Percentiles rank a stretch among this genome's conserved stretches.
Conservation (phyloP, 208 protist genomes). For the Angomonas ambiguus region DNA sequence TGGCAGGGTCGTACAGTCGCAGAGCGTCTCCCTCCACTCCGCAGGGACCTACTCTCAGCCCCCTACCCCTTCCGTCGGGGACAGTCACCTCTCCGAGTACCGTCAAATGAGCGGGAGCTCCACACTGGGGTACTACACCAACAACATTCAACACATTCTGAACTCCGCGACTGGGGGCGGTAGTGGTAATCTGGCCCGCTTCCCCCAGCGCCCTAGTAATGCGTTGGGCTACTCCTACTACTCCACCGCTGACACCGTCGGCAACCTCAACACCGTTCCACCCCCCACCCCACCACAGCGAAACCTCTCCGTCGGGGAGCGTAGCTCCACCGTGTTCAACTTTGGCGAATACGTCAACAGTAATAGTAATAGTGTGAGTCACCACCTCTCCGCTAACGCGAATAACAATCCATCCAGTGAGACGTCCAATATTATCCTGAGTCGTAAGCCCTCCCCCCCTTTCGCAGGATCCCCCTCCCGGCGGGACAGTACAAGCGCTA, state of each 20-base stretch:
- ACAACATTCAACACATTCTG: not conserved
- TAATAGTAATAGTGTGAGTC: not conserved
- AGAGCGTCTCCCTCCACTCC: not conserved
- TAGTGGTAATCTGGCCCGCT: not conserved
- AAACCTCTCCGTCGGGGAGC: not conserved
- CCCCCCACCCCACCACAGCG: not conserved
- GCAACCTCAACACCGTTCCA: not conserved
- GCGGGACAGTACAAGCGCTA: not conserved
- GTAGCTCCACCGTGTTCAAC: not conserved
- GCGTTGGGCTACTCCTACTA: not conserved
- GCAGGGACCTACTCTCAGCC: not conserved
- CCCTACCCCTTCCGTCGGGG: not conserved
- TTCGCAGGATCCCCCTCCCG: not conserved
- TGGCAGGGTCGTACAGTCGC: conserved; percentile 2
- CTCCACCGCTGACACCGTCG: not conserved
- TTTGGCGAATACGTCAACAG: conserved; percentile 1
- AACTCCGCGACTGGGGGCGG: not conserved
- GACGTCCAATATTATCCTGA: not conserved
- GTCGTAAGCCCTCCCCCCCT: not conserved
- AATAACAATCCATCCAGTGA: too few species aligned
- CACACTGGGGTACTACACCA: not conserved
- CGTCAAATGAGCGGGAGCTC: conserved; percentile 5
- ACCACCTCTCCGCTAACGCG: too few species aligned
- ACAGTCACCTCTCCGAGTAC: conserved; percentile 5
- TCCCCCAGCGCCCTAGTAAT: not conserved